phyloP scores from a whole-genome alignment of 148 eudicot species.

The Heliosperma pusillum region DNA sequence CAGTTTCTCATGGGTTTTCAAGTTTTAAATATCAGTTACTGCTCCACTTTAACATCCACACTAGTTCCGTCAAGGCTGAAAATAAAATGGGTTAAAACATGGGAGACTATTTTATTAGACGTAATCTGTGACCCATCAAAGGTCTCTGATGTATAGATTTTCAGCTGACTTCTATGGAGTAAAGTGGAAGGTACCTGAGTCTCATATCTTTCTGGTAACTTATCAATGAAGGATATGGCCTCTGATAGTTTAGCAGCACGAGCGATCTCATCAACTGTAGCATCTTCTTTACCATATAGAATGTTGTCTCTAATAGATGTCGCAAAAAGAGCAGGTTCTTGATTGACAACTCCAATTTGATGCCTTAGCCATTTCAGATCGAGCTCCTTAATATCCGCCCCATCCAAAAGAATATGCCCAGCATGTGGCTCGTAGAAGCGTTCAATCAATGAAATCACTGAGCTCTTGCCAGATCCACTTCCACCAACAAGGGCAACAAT shows the following conservation, averaged over 20 bases:
- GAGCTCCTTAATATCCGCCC: slow-evolving; percentile 57
- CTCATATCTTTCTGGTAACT: slow-evolving; percentile 90
- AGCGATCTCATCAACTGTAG: slow-evolving; percentile 78
- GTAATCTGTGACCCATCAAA: not conserved
- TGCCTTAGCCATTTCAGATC: slow-evolving; percentile 84
- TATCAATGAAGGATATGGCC: slow-evolving; percentile 79
- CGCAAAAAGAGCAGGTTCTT: slow-evolving; percentile 96
- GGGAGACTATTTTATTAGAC: not conserved
- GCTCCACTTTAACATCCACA: not conserved
- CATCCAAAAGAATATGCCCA: slow-evolving; percentile 72
- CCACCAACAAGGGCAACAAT: slow-evolving; percentile 95
- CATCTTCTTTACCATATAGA: slow-evolving; percentile 87
- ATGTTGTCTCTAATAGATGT: slow-evolving; percentile 91
- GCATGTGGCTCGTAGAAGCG: slow-evolving; percentile 90
- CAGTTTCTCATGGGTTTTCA: not conserved
- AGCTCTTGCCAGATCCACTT: slow-evolving; percentile 97
- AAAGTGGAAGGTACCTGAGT: slow-evolving; percentile 63
- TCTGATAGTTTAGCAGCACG: slow-evolving; percentile 95
- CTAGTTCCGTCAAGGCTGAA: slow-evolving; percentile 12
- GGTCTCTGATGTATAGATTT: not conserved
- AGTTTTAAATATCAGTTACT: not conserved
- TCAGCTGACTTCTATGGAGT: not conserved
- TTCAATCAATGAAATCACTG: slow-evolving; percentile 86
- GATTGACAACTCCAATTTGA: slow-evolving; percentile 90
- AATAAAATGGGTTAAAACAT: not conserved